Conservation (phyloP, 139 green algal species). For the Monoraphidium neglectum region DNA sequence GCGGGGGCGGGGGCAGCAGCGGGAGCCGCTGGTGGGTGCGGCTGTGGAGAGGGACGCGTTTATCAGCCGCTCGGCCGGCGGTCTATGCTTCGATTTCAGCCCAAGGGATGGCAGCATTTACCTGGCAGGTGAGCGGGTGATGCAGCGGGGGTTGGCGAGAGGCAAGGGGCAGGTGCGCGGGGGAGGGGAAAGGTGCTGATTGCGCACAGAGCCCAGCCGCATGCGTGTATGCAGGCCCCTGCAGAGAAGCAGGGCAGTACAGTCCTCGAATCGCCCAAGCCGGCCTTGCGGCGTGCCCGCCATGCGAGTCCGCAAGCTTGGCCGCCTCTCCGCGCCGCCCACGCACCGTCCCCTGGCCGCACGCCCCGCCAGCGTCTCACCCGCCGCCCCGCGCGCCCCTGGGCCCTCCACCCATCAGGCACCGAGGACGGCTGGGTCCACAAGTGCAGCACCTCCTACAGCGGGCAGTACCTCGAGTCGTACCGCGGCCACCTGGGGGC, state of each 20-base stretch:
- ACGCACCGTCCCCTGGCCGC: no score
- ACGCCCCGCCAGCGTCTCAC: not conserved
- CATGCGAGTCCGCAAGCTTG: no score
- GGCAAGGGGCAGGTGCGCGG: no score
- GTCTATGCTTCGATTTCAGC: conserved; percentile 87
- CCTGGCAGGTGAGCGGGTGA: conserved; percentile 40
- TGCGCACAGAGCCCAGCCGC: not conserved
- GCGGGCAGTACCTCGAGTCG: conserved; percentile 79
- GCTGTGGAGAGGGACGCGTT: conserved; percentile 62
- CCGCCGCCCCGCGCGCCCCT: not conserved
- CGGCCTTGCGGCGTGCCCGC: no score
- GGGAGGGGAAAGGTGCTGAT: not conserved
- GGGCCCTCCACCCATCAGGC: conserved; percentile 30
- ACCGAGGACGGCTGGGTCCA: conserved; percentile 90
- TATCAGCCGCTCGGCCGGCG: conserved; percentile 73
- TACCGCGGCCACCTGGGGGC: conserved; percentile 82
- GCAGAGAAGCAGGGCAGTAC: no score
- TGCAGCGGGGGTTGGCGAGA: no score
- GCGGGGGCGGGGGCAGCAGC: not conserved
- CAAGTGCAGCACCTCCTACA: conserved; percentile 82
- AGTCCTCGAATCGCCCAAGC: no score
- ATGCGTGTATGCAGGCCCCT: no score
- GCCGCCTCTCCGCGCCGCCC: no score
- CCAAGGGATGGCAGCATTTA: conserved; percentile 69
- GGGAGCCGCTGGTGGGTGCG: not conserved